These are phyloP conservation scores for Brettanomyces anomalus DNA, from an alignment of 805 yeast genomes.

Conservation along the genomic window DNA sequence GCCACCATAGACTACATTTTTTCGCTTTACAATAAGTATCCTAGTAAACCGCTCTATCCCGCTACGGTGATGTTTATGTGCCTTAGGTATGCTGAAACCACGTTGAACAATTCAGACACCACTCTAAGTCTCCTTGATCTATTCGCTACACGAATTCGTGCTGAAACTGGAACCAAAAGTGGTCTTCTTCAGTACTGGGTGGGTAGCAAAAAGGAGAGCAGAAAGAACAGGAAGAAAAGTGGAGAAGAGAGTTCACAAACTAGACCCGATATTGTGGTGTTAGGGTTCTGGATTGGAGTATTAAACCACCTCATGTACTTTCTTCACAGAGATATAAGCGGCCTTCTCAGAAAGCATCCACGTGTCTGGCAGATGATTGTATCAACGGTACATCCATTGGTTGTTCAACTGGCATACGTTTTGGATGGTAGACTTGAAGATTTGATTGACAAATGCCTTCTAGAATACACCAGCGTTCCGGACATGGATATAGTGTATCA, in stretches of 20 bases:
- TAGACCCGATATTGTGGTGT: conserved; percentile 47
- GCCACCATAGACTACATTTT: conserved; percentile 39
- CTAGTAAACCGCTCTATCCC: conserved; percentile 47
- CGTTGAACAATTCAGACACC: conserved; percentile 43
- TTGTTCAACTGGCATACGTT: conserved; percentile 58
- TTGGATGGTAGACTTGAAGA: conserved; percentile 51
- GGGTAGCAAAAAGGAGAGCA: conserved; percentile 17
- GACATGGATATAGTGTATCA: conserved; percentile 75
- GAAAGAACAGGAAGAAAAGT: conserved; percentile 7
- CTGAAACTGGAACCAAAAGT: conserved; percentile 50
- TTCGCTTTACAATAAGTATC: conserved; percentile 33
- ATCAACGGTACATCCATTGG: conserved; percentile 46
- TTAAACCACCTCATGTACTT: conserved; percentile 72
- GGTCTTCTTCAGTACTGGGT: conserved; percentile 35
- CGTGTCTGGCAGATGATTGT: conserved; percentile 49
- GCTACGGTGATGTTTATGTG: conserved; percentile 66
- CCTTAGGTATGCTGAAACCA: conserved; percentile 56
- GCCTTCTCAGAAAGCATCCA: conserved; percentile 47
- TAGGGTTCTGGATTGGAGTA: conserved; percentile 86
- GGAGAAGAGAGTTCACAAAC: conserved; percentile 5
- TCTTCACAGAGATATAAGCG: conserved; percentile 52
- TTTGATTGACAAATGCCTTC: conserved; percentile 54
- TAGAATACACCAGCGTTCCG: conserved; percentile 75
- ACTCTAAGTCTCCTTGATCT: conserved; percentile 53
- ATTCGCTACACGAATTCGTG: conserved; percentile 51